Evolutionary conservation across 495 filamentous ascomycete species (phyloP), one percentile per base, ranked within the genome.

Genomic region (Lophiostoma macrostomum): DNA sequence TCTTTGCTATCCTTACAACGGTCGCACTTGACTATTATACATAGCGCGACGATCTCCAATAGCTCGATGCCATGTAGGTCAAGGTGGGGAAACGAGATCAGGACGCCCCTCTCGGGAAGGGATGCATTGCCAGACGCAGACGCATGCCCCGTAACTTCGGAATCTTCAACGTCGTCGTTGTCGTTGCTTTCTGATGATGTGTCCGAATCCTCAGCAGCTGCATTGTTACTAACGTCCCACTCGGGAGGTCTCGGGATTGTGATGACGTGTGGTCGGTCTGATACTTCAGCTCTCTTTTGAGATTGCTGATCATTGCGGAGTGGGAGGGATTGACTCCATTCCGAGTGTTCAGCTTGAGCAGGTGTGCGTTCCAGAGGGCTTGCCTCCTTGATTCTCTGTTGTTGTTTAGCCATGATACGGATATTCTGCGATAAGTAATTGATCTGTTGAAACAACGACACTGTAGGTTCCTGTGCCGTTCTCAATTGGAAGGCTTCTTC

Each of bases 31-130:
- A 93, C 70, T 0, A 77, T 85, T 48, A 94, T 73, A 34, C 76
- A 83, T n/a, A 94, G 72, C 11, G 77, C 72, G 0, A 76, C 67
- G 3, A 95, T 67, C 56, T 95, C 84, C 28, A 96, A 74, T 1
- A 95, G 71, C 62, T 95, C 88, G 48, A 95, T 84, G 37, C 84
- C 80, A 56, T 91, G 79, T 3, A 95, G 80, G 53, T 91, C 87
- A 41, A 95, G 70, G 19, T 78, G 82, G 0, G 90, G 91, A 64
- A 95, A 91, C 2, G 85, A 90, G 12, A 96, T 76, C 4, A 87
- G 80, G 32, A 88, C 84, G 18, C 90, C 90, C 39, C 75, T 72
- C 55, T 85, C 80, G 63, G 79, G 56, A 45, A 56, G 44, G 13
- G 50, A 46, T 19, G 63, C 30, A 4, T 45, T 14, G 11, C 44